These are phyloP conservation scores for Aspergillus cejpii DNA, from an alignment of 2,329 filamentous ascomycete species.

Conservation along the genomic window DNA sequence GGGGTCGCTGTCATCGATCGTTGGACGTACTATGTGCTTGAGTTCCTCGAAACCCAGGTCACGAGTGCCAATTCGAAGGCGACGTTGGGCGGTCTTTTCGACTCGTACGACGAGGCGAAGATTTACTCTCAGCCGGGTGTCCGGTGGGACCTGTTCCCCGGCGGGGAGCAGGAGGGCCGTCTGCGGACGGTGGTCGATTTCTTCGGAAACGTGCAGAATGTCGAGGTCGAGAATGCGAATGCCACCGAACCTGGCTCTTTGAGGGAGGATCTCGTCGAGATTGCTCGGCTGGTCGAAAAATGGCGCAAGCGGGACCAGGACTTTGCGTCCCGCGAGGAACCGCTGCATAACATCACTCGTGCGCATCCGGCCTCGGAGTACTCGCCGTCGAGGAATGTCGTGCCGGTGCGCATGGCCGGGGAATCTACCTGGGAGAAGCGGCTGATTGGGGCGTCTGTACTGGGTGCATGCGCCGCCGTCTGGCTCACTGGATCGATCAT, in stretches of 20 bases:
- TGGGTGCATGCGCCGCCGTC: conserved; percentile 32
- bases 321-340: conserved; percentile 21
- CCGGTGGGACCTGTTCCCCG: conserved; percentile 88
- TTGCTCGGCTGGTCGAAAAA: conserved; percentile 56
- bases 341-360: conserved; percentile 10
- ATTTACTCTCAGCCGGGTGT: conserved; percentile 91
- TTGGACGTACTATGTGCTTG: conserved; percentile 97
- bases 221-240: conserved; percentile 69
- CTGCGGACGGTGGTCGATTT: conserved; percentile 88
- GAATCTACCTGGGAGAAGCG: conserved; percentile 59
- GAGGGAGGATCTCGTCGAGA: conserved; percentile 66
- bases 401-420: conserved; percentile 55
- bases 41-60: conserved; percentile 89
- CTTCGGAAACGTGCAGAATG: conserved; percentile 95
- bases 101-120: conserved; percentile 90
- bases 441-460: conserved; percentile 30
- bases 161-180: conserved; percentile 69
- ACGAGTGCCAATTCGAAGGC: conserved; percentile 79
- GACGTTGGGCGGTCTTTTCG: conserved; percentile 88
- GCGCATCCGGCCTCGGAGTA: conserved; percentile 11
- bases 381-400: conserved; percentile 37
- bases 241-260: conserved; percentile 47
- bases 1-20: conserved; percentile 97
- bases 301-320: conserved; percentile 37
- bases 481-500: conserved; percentile 35